Percentiles rank a stretch among this genome's conserved stretches.
Conservation (phyloP, 164 flowering plant genomes). For the Stephania yunnanensis region DNA sequence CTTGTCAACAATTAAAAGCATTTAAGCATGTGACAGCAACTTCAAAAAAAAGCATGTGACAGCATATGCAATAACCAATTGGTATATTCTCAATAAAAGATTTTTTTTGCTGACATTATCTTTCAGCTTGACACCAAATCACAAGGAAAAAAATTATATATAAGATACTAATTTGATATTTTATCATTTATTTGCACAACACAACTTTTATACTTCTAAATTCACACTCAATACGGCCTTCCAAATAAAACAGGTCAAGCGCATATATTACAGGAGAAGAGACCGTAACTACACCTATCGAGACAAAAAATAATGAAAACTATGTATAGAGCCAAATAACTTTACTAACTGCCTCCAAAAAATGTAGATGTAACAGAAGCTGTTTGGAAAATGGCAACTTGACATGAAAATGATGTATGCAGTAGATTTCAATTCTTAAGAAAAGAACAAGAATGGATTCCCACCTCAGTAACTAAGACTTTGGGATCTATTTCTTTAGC, state of each 20-base stretch:
- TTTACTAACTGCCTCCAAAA: neutral
- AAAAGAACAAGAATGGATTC: neutral
- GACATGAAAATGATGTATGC: neutral
- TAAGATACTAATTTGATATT: too few species aligned
- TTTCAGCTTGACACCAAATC: neutral
- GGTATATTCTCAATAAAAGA: neutral
- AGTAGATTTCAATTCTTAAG: neutral
- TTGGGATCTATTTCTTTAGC: slow-evolving; percentile 94
- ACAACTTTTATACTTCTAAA: too few species aligned
- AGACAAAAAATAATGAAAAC: too few species aligned
- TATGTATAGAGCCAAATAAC: too few species aligned
- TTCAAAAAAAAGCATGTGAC: neutral
- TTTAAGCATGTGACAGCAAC: neutral
- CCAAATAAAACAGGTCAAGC: too few species aligned
- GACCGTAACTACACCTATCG: too few species aligned
- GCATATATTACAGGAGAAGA: too few species aligned
- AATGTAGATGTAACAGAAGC: neutral
- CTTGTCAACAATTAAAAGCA: neutral
- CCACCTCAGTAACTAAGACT: slow-evolving; percentile 84
- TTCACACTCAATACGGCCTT: too few species aligned
- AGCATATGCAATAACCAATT: neutral
- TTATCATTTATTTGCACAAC: neutral
- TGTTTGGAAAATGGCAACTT: neutral
- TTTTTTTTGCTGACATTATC: too few species aligned
- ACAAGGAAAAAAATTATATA: neutral